A percentile compares a stretch with the other conserved stretches of the same genome.
These are phyloP conservation scores for Coprinopsis cinerea DNA, from an alignment of 768 basidiomycete genomes.

Conservation along the genomic window DNA sequence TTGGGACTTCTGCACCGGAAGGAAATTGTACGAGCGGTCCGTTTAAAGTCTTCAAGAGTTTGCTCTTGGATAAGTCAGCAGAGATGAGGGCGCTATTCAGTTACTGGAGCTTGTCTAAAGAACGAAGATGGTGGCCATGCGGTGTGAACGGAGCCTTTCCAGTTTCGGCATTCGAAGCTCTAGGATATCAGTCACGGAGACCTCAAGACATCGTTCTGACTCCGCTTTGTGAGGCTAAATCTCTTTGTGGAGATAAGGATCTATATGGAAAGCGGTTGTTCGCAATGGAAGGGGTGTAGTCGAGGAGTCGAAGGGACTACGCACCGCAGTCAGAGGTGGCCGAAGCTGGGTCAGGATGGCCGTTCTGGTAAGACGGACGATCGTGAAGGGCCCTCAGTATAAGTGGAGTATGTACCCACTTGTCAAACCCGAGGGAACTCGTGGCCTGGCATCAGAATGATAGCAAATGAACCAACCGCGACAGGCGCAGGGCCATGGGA, in stretches of 20 bases:
- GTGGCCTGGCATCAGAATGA: conserved; percentile 1
- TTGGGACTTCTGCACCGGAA: too few species aligned
- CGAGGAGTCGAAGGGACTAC: background rate
- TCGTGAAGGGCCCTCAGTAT: background rate
- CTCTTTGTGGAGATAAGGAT: background rate
- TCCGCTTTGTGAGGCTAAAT: background rate
- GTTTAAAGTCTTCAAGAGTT: background rate
- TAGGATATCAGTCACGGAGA: background rate
- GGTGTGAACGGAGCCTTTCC: conserved; percentile 11
- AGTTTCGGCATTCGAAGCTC: conserved; percentile 6
- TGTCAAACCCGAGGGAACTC: background rate
- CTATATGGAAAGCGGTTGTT: background rate
- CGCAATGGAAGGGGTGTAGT: background rate
- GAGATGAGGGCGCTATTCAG: background rate
- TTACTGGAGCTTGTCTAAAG: background rate
- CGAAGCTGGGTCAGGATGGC: background rate
- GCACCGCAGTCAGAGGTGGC: background rate
- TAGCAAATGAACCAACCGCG: conserved; percentile 2
- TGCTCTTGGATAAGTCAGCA: background rate
- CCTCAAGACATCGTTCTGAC: background rate
- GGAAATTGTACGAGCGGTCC: too few species aligned
- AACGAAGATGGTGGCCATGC: conserved; percentile 7
- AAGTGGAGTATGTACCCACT: background rate
- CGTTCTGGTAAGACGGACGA: too few species aligned
- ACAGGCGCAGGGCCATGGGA: conserved; percentile 5